Percentiles rank a stretch among this genome's conserved stretches.
Evolutionary conservation across 352 stramenopile species (phyloP).

Genomic region (Phytopythium montanum): DNA sequence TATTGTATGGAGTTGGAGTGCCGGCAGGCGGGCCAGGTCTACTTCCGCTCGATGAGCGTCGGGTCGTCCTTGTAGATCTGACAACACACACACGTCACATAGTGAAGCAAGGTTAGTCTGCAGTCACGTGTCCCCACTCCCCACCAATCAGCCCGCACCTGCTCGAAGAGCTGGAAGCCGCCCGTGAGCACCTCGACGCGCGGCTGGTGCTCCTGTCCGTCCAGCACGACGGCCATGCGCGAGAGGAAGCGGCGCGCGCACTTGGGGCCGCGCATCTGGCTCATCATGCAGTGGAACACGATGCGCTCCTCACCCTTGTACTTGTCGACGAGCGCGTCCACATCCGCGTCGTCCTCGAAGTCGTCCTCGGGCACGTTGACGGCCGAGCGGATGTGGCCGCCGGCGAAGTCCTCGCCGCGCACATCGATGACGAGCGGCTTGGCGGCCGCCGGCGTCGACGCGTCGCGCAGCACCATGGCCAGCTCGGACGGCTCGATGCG

Average conservation of each 20-base stretch:
- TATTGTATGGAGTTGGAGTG: neutral
- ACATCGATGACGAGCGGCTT: conserved; percentile 70
- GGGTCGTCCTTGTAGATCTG: conserved; percentile 49
- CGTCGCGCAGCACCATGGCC: conserved; percentile 45
- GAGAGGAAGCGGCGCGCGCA: conserved; percentile 74
- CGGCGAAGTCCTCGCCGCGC: conserved; percentile 67
- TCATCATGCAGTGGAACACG: conserved; percentile 90
- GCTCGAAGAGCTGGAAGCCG: conserved; percentile 64
- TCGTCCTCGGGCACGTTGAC: conserved; percentile 77
- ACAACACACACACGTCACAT: neutral
- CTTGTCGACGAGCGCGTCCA: conserved; percentile 66
- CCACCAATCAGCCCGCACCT: conserved; percentile 19
- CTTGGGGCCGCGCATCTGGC: conserved; percentile 75
- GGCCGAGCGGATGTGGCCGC: conserved; percentile 70
- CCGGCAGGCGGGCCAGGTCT: conserved; percentile 8
- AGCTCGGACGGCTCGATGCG: conserved; percentile 50
- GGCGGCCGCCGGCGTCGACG: conserved; percentile 14
- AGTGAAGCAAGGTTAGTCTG: neutral
- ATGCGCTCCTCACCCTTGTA: conserved; percentile 62
- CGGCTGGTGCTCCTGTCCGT: conserved; percentile 40
- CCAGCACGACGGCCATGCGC: conserved; percentile 49
- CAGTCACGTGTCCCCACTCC: neutral
- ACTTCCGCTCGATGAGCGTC: conserved; percentile 34
- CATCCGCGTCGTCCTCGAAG: conserved; percentile 79
- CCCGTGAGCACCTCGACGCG: conserved; percentile 65